Conservation (phyloP, 2,329 filamentous ascomycete species). For the Pseudogymnoascus sp. region DNA sequence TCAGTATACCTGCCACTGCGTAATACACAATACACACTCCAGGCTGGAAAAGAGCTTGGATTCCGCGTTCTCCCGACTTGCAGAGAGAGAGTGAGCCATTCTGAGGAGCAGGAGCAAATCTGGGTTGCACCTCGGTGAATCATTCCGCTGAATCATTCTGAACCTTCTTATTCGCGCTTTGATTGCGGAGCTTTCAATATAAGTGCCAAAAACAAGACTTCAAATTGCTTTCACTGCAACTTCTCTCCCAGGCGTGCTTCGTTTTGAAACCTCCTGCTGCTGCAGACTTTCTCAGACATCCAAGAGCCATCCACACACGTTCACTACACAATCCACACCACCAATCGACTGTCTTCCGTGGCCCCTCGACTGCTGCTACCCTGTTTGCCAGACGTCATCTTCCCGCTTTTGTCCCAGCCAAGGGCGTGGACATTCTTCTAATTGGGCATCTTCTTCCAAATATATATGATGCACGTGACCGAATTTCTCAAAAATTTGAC, state of each 20-base stretch:
- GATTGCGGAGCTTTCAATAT: slow-evolving; percentile 2
- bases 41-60: slow-evolving; percentile 1
- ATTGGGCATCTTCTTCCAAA: neutral
- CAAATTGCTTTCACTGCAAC: neutral
- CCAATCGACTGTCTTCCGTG: neutral
- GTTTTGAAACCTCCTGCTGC: neutral
- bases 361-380: neutral
- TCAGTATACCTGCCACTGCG: slow-evolving; percentile 4
- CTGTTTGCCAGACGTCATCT: neutral
- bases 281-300: neutral
- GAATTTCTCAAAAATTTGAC: slow-evolving; percentile 12
- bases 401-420: neutral
- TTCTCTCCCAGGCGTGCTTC: neutral
- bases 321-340: neutral
- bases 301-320: neutral
- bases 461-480: slow-evolving; percentile 2
- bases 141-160: neutral
- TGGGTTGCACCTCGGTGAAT: neutral
- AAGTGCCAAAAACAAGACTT: neutral
- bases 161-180: neutral
- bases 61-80: neutral
- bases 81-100: neutral
- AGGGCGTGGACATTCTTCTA: neutral
- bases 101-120: neutral
- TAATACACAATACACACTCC: neutral